Base-by-base conservation (phyloP, 2,329 filamentous ascomycete species). In the Cercospora nicotianae region DNA sequence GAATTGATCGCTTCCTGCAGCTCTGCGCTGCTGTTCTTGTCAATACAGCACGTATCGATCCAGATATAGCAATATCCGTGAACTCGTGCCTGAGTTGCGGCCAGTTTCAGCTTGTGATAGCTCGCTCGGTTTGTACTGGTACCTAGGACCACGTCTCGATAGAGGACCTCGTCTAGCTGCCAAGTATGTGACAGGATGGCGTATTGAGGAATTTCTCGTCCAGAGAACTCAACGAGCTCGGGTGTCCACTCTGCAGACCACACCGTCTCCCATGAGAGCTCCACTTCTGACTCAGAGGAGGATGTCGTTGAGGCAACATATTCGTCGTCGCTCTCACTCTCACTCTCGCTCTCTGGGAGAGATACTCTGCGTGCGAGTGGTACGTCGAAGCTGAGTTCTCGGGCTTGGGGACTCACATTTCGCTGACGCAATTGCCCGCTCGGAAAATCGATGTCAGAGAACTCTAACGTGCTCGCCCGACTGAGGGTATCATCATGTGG, bases 101-200 rank as follows among this genome's bases (percentile, higher is more conserved):
- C 48, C 48, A 53, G 7, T 53, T 53, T 53, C 20, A 53, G 23
- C 48, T 53, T 53, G 8, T 16, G 48, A 53, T 53, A 53, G 10
- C 48, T 23, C 20, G 48, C 48, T 55, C 48, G 48, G 12, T 28
- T 12, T n/a, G 48, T 6, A 28, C 48, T 55, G 20, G 48, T 55
- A n/a, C 48, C 48, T 8, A 55, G 13, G 13, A 16, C 48, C 48
- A 55, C 48, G 23, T 55, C 48, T 28, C 48, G 48, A 55, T 55
- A 55, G 48, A 55, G 48, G 13, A 55, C 48, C 48, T 55, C 48
- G n/a, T 55, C 48, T 13, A 16, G 48, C 23, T 23, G 20, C 61
- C 61, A 63, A 16, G 61, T 63, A 16, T 63, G 61, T 13, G 61
- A 63, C 5, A 63, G 26, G 28, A 39, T 63, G 28, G 45, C 61